A percentile compares a stretch with the other conserved stretches of the same genome.
These are phyloP conservation scores for Aspergillus wentii DNA, from an alignment of 495 filamentous ascomycete species.

Conservation along the genomic window DNA sequence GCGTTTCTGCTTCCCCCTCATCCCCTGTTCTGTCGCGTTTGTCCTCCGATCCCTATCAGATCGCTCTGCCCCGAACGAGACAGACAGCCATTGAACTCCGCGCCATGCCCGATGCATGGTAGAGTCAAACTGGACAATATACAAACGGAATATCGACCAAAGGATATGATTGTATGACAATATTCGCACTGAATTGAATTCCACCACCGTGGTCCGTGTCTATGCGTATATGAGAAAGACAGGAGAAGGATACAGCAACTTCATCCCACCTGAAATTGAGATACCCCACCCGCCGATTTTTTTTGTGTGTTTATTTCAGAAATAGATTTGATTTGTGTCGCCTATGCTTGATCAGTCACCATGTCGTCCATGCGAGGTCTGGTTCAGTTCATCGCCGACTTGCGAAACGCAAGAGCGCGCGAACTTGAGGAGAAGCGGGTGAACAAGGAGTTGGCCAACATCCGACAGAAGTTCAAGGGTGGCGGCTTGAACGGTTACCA, in stretches of 20 bases:
- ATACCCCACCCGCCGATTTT: too few species aligned
- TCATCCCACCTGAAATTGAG: too few species aligned
- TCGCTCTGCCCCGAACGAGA: too few species aligned
- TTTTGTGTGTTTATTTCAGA: too few species aligned
- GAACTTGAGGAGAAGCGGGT: slow-evolving; percentile 98
- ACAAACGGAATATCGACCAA: slow-evolving; percentile 6
- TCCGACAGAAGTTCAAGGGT: slow-evolving; percentile 72
- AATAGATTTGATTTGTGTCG: background rate
- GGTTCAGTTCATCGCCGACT: slow-evolving; percentile 97
- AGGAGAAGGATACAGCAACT: background rate
- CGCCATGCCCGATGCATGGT: slow-evolving; percentile 8
- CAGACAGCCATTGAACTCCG: too few species aligned
- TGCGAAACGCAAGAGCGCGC: slow-evolving; percentile 89
- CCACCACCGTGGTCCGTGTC: slow-evolving; percentile 23
- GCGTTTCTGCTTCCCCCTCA: background rate
- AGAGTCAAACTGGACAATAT: background rate
- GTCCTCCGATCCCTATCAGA: too few species aligned
- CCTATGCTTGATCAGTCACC: slow-evolving; percentile 5
- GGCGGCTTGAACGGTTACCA: slow-evolving; percentile 91
- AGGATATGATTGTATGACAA: slow-evolving; percentile 34
- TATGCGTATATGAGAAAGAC: background rate
- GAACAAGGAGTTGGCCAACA: slow-evolving; percentile 99
- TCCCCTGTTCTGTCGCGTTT: slow-evolving; percentile 1
- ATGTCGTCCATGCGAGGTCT: slow-evolving; percentile 80
- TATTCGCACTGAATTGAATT: slow-evolving; percentile 19